These are phyloP conservation scores for Paramecium sexaurelia DNA, from an alignment of 73 alveolate species.

Conservation along the genomic window DNA sequence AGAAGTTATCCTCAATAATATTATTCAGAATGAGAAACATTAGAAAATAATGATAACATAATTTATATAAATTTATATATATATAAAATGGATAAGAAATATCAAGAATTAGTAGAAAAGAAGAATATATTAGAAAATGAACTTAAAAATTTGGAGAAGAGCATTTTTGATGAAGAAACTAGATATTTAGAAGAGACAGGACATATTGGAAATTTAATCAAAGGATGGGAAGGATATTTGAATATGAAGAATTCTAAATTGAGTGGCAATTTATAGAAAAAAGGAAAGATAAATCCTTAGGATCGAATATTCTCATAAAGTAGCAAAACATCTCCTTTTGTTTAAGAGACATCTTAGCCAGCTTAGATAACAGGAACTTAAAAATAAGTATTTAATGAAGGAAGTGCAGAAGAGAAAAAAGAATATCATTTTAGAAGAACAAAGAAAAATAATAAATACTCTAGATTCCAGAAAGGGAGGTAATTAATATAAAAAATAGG, in stretches of 20 bases:
- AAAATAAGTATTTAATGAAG: background rate
- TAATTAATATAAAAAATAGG: background rate
- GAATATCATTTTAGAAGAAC: conserved; percentile 39
- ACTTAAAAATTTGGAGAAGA: conserved; percentile 20
- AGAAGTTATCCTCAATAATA: conserved; percentile 2
- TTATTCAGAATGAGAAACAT: background rate
- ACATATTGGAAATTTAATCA: background rate
- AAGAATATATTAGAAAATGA: background rate
- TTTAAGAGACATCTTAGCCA: background rate
- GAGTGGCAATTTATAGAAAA: background rate
- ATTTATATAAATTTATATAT: background rate
- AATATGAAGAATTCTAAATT: background rate
- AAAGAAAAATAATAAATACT: conserved; percentile 3
- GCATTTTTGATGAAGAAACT: conserved; percentile 24
- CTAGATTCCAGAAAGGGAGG: background rate
- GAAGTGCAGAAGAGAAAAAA: background rate
- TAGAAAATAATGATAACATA: background rate
- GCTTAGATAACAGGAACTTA: background rate
- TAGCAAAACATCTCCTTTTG: conserved; percentile 12
- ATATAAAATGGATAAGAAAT: background rate
- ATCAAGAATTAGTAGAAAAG: background rate
- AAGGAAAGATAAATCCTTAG: background rate
- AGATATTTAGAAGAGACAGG: conserved; percentile 28
- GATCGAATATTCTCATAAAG: conserved; percentile 46
- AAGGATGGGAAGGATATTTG: conserved; percentile 45